phyloP scores from a whole-genome alignment of 108 stramenopile genomes.

The Epipyxis sp. region DNA sequence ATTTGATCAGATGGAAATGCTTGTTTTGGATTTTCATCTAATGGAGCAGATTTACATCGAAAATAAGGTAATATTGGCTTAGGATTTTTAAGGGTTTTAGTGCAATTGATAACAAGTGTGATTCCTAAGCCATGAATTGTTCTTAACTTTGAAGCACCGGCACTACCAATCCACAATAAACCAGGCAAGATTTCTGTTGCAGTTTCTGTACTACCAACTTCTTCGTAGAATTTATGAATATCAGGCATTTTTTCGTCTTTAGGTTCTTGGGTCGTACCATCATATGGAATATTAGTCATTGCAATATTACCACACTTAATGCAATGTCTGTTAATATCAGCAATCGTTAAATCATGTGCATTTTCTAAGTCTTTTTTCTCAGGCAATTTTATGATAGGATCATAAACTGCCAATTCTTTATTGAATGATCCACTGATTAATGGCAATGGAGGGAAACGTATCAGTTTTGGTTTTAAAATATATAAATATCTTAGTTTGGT shows the following conservation, averaged over 20 bases:
- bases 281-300: neutral
- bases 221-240: neutral
- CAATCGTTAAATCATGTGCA: neutral
- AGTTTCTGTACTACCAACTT: conserved; percentile 12
- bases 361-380: neutral
- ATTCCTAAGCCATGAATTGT: neutral
- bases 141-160: neutral
- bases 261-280: no score
- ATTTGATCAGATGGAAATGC: neutral
- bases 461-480: neutral
- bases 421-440: neutral
- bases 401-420: conserved; percentile 7
- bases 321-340: neutral
- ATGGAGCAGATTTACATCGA: conserved; percentile 3
- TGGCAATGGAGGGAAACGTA: neutral
- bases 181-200: conserved; percentile 8
- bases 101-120: conserved; percentile 6
- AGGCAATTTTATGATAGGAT: conserved; percentile 5
- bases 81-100: neutral
- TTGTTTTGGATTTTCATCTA: neutral
- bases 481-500: neutral
- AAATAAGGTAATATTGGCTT: neutral
- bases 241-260: neutral
- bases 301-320: neutral
- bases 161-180: conserved; percentile 12